Conservation (phyloP, 441 rosid genomes). For the Pelargonium myrrhifolium region DNA sequence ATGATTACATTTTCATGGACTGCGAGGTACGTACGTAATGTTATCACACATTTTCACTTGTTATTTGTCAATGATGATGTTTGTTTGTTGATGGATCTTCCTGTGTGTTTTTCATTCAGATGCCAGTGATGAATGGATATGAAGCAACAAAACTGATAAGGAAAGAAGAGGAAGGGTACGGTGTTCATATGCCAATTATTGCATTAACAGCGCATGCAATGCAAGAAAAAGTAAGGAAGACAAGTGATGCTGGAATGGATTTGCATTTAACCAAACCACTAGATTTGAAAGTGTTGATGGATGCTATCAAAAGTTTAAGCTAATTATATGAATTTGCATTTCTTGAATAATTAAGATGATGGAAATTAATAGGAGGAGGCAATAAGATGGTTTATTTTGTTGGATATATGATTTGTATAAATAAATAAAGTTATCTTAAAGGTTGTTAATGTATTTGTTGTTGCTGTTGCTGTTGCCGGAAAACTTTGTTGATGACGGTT, state of each 20-base stretch:
- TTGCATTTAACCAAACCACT: slow-evolving; percentile 44
- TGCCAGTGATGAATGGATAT: slow-evolving; percentile 52
- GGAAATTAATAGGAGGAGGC: no score
- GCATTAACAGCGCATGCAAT: slow-evolving; percentile 39
- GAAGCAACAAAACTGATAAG: slow-evolving; percentile 43
- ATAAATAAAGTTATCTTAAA: no score
- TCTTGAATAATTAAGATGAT: background rate
- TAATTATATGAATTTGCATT: background rate
- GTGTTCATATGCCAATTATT: slow-evolving; percentile 34
- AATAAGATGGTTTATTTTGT: no score
- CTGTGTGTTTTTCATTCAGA: no score
- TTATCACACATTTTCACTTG: no score
- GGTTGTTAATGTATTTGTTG: no score
- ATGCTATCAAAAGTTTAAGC: slow-evolving; percentile 4
- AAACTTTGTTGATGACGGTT: no score
- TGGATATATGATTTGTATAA: no score
- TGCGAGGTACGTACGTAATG: slow-evolving; percentile 25
- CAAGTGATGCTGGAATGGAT: slow-evolving; percentile 45
- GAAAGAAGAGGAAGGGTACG: slow-evolving; percentile 29
- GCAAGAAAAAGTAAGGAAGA: slow-evolving; percentile 28
- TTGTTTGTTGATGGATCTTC: no score
- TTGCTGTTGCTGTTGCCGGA: no score
- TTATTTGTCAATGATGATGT: no score
- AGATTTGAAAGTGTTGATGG: slow-evolving; percentile 21
- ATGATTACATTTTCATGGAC: slow-evolving; percentile 49